Conservation (phyloP, 768 basidiomycete genomes). For the Mycena galopus region DNA sequence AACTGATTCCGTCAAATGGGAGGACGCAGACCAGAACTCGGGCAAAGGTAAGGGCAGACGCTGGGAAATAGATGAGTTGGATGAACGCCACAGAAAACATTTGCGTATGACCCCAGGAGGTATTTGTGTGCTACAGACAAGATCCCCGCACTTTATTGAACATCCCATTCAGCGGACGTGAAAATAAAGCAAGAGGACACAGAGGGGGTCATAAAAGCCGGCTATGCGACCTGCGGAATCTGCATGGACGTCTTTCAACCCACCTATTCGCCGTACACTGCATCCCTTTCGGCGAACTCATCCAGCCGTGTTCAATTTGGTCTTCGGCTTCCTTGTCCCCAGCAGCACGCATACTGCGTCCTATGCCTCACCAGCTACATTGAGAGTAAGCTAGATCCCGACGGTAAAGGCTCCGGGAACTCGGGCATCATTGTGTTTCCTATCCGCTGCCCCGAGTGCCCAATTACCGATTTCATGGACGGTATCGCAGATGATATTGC, state of each 20-base stretch:
- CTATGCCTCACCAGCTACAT: constrained; percentile 52
- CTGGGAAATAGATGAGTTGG: neutral
- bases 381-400: constrained; percentile 50
- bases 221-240: constrained; percentile 50
- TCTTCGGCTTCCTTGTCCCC: constrained; percentile 50
- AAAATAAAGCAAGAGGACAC: constrained; percentile 30
- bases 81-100: constrained; percentile 14
- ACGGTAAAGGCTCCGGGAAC: constrained; percentile 44
- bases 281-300: constrained; percentile 49
- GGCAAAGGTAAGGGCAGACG: constrained; percentile 15
- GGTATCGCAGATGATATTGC: constrained; percentile 54
- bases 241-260: constrained; percentile 54
- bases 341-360: constrained; percentile 51
- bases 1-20: constrained; percentile 11
- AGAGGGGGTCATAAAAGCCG: constrained; percentile 9
- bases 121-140: neutral
- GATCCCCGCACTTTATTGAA: neutral
- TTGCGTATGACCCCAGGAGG: constrained; percentile 17
- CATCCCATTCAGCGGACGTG: constrained; percentile 27
- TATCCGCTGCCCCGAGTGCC: constrained; percentile 54
- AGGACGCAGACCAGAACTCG: neutral
- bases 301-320: constrained; percentile 52
- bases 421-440: constrained; percentile 50
- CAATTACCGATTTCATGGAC: constrained; percentile 44
- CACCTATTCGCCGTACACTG: constrained; percentile 49